phyloP scores from a whole-genome alignment of 805 yeast species.

The Candida lessepsii region DNA sequence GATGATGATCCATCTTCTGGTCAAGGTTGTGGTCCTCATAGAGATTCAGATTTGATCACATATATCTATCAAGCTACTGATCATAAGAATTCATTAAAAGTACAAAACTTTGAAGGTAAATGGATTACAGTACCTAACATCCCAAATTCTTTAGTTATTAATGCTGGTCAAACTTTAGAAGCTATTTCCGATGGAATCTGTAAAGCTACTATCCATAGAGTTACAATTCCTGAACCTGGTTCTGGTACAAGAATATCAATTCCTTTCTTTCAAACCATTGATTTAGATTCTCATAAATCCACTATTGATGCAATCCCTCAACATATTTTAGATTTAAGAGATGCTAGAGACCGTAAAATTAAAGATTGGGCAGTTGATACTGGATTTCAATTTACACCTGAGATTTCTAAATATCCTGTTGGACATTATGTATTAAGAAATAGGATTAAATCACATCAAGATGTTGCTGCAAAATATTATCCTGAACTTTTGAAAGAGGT shows the following conservation, averaged over 20 bases:
- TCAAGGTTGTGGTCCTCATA: slow-evolving; percentile 66
- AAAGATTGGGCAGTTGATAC: slow-evolving; percentile 36
- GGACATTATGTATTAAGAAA: slow-evolving; percentile 48
- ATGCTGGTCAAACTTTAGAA: slow-evolving; percentile 61
- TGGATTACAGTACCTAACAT: slow-evolving; percentile 58
- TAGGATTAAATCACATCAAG: slow-evolving; percentile 44
- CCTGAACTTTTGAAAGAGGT: slow-evolving; percentile 39
- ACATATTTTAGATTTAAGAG: slow-evolving; percentile 26
- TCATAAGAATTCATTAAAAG: slow-evolving; percentile 52
- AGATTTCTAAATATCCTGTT: slow-evolving; percentile 39
- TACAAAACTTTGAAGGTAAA: slow-evolving; percentile 51
- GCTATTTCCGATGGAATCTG: slow-evolving; percentile 58
- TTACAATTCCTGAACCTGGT: slow-evolving; percentile 41
- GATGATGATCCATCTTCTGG: slow-evolving; percentile 28
- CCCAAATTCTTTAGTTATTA: slow-evolving; percentile 50
- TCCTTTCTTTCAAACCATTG: slow-evolving; percentile 50
- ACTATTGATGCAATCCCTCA: slow-evolving; percentile 29
- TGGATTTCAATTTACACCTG: slow-evolving; percentile 42
- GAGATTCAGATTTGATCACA: slow-evolving; percentile 63
- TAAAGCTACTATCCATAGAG: slow-evolving; percentile 59
- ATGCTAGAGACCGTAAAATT: slow-evolving; percentile 36
- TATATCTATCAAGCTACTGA: slow-evolving; percentile 57
- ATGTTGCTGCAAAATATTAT: slow-evolving; percentile 43
- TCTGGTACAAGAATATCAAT: slow-evolving; percentile 44
- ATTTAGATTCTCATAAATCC: slow-evolving; percentile 33